Conservation (phyloP, 805 yeast genomes). For the Candida andamanensis region DNA sequence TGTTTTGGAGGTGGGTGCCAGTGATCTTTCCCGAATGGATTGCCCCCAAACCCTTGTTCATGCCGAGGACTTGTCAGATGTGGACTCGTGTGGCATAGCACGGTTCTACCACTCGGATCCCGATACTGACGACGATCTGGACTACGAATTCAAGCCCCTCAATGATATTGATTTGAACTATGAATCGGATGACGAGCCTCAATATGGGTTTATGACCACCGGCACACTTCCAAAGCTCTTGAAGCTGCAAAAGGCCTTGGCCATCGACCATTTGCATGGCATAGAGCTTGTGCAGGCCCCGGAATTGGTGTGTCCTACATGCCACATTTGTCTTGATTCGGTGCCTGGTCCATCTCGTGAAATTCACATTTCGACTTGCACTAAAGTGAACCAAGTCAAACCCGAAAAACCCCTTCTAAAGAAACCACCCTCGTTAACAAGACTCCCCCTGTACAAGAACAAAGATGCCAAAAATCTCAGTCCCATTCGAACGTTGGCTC, state of each 20-base stretch:
- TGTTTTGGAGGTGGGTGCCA: no score
- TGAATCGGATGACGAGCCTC: conserved; percentile 9
- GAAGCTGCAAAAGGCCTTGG: no score
- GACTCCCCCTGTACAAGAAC: conserved; percentile 8
- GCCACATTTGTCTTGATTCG: conserved; percentile 9
- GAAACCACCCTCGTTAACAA: conserved; percentile 4
- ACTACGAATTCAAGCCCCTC: conserved; percentile 6
- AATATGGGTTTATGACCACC: conserved; percentile 8
- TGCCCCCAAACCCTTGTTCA: no score
- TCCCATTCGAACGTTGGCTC: conserved; percentile 9
- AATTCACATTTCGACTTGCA: conserved; percentile 7
- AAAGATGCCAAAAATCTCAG: conserved; percentile 3
- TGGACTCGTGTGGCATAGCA: no score
- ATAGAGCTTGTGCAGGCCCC: conserved; percentile 5
- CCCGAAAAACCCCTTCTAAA: not conserved
- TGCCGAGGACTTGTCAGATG: no score
- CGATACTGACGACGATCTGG: conserved; percentile 7
- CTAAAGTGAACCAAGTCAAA: conserved; percentile 1
- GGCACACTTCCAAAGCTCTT: no score
- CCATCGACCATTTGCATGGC: conserved; percentile 5
- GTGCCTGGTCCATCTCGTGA: conserved; percentile 4
- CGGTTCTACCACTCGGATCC: conserved; percentile 9
- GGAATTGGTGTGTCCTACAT: conserved; percentile 8
- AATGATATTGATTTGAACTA: conserved; percentile 12
- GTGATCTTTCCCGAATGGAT: no score